Evolutionary conservation across 1,139 yeast genomes (phyloP).

Genomic region (Protomyces inouyei): DNA sequence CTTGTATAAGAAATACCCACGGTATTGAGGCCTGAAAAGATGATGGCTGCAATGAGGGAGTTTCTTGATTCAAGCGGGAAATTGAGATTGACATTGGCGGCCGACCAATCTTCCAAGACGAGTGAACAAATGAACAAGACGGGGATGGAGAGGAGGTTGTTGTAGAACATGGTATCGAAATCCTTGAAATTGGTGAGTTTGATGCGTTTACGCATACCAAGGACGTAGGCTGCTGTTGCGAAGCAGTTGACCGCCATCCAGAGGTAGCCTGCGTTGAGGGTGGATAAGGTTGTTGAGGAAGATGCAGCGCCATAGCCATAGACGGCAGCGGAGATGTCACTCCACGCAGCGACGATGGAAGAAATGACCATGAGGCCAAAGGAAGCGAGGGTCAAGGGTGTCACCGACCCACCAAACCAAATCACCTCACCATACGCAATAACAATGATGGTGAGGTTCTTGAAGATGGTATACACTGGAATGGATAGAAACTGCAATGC

Average conservation of each 20-base stretch:
- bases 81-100: constrained; percentile 65
- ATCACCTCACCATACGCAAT: constrained; percentile 97
- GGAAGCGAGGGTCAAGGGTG: constrained; percentile 83
- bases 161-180: constrained; percentile 97
- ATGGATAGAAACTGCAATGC: constrained; percentile 84
- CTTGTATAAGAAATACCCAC: constrained; percentile 97
- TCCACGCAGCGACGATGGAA: constrained; percentile 88
- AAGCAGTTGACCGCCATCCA: constrained; percentile 97
- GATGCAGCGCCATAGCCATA: constrained; percentile 36
- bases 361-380: constrained; percentile 88
- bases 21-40: constrained; percentile 86
- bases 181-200: constrained; percentile 95
- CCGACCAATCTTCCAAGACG: constrained; percentile 85
- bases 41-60: constrained; percentile 71
- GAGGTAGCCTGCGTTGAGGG: constrained; percentile 74
- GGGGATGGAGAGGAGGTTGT: constrained; percentile 88
- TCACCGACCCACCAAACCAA: constrained; percentile 93
- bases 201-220: constrained; percentile 94
- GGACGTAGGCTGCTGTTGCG: constrained; percentile 87
- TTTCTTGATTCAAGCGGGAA: constrained; percentile 69
- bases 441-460: constrained; percentile 90
- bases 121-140: constrained; percentile 71
- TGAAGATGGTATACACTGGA: constrained; percentile 96
- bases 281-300: constrained; percentile 40
- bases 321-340: constrained; percentile 55